Percentiles rank a stretch among this genome's conserved stretches.
phyloP scores from a whole-genome alignment of 257 asterid species.

The Solanum clarkiae region DNA sequence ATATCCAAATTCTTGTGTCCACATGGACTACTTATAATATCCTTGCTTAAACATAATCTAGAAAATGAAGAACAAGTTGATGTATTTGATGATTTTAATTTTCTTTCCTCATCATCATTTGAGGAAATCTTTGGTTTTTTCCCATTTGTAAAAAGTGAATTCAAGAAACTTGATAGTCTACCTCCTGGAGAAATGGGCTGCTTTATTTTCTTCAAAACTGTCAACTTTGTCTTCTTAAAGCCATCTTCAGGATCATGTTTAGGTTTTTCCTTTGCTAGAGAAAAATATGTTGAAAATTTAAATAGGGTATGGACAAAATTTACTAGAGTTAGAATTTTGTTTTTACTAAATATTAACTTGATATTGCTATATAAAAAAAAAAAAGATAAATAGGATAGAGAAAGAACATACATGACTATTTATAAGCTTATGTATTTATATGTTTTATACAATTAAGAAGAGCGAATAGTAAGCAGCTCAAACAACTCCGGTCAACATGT shows the following conservation, averaged over 20 bases:
- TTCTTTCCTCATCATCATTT: not conserved
- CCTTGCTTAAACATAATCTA: conserved; percentile 43
- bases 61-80: not conserved
- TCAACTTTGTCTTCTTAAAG: conserved; percentile 10
- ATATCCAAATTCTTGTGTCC: not conserved
- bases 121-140: conserved; percentile 25
- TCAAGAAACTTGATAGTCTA: conserved; percentile 60
- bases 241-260: not conserved
- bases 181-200: conserved; percentile 93
- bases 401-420: not conserved
- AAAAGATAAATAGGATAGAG: not conserved
- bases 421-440: not conserved
- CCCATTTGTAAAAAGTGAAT: conserved; percentile 43
- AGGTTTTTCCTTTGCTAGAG: not conserved
- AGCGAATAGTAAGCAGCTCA: no score
- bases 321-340: not conserved
- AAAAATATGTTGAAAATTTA: not conserved
- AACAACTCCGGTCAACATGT: no score
- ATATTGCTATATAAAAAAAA: not conserved
- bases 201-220: conserved; percentile 30
- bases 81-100: conserved; percentile 13
- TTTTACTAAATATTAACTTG: not conserved
- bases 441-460: no score
- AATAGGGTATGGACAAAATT: not conserved
- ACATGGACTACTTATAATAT: conserved; percentile 7